Conservation (phyloP, 148 eudicot species). For the Camellia lanceoleosa region DNA sequence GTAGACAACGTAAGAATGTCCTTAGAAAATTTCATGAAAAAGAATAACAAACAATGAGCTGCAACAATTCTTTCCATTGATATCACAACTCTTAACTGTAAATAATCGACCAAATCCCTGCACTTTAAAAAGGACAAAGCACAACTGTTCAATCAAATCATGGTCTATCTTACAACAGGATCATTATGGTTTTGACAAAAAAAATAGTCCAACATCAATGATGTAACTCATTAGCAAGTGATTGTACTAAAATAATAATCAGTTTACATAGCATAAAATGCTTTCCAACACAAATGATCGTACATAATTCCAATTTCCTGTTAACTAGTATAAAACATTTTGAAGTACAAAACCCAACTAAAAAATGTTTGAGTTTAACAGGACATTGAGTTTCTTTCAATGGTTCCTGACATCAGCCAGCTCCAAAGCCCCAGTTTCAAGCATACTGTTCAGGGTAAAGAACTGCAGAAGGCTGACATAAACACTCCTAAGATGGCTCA, state of each 20-base stretch:
- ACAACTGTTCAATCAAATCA: not conserved
- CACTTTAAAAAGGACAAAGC: not conserved
- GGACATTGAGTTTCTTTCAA: not conserved
- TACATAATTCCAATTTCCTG: too few relatives aligned
- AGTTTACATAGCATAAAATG: too few relatives aligned
- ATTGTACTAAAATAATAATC: too few relatives aligned
- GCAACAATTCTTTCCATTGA: not conserved
- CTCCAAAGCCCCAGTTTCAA: conserved; percentile 4
- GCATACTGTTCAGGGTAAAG: not conserved
- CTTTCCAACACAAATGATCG: too few relatives aligned
- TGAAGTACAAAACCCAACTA: too few relatives aligned
- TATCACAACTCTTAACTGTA: not conserved
- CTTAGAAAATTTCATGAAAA: conserved; percentile 19
- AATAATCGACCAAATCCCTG: not conserved
- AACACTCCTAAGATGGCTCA: not conserved
- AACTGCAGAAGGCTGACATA: not conserved
- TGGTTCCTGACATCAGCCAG: not conserved
- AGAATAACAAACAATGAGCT: not conserved
- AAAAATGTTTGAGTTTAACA: too few relatives aligned
- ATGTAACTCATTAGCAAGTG: too few relatives aligned
- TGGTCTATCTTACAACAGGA: not conserved
- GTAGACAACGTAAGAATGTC: conserved; percentile 45
- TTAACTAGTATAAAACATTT: too few relatives aligned
- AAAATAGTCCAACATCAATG: too few relatives aligned
- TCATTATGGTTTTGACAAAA: too few relatives aligned